phyloP scores from a whole-genome alignment of 345 rosid genomes.

The Citrus australasica region DNA sequence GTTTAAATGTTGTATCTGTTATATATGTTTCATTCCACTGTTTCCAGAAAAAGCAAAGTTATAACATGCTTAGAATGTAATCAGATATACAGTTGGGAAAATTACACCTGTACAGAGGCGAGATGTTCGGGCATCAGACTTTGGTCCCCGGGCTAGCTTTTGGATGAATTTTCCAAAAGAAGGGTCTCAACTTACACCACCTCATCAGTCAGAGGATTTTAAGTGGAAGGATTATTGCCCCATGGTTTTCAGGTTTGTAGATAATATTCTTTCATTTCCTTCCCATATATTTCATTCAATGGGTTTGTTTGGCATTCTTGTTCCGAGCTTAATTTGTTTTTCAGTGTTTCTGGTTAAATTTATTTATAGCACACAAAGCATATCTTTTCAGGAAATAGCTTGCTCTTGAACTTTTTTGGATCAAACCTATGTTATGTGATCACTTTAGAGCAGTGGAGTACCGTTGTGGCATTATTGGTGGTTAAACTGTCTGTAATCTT shows the following conservation, averaged over 20 bases:
- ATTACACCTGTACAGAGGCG: constrained; percentile 92
- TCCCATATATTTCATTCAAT: neutral
- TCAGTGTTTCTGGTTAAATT: neutral
- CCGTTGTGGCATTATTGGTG: neutral
- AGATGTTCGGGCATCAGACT: constrained; percentile 84
- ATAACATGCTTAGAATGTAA: constrained; percentile 17
- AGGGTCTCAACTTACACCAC: constrained; percentile 88
- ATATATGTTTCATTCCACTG: neutral
- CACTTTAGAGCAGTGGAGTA: neutral
- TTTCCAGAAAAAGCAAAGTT: constrained; percentile 3
- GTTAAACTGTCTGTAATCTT: neutral
- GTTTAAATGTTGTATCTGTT: neutral
- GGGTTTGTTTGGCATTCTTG: neutral
- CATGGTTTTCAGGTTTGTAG: constrained; percentile 89
- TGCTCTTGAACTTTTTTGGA: neutral
- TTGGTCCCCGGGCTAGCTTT: constrained; percentile 93
- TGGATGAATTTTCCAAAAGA: constrained; percentile 95
- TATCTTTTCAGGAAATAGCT: neutral
- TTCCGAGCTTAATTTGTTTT: neutral
- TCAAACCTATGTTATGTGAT: neutral
- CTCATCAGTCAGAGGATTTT: constrained; percentile 91
- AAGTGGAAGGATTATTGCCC: constrained; percentile 99
- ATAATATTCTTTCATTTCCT: constrained; percentile 8
- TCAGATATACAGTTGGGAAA: constrained; percentile 96
- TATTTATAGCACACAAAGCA: neutral